A percentile compares a stretch with the other conserved stretches of the same genome.
Evolutionary conservation across 768 basidiomycete genomes (phyloP).

Genomic region (Candolleomyces eurysporus): DNA sequence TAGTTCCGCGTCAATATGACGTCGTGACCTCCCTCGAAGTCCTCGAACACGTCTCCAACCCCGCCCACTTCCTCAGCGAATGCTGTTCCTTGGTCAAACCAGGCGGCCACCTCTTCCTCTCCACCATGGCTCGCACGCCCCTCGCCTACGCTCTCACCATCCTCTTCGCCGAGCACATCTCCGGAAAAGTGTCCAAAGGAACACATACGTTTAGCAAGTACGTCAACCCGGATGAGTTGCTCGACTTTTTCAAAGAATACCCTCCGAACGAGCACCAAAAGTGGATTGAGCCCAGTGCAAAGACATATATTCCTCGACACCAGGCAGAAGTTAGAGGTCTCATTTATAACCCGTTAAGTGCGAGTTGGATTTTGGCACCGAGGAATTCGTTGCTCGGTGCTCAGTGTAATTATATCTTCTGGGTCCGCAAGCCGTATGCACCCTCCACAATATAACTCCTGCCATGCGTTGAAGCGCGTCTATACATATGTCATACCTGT

Average conservation of each 20-base stretch:
- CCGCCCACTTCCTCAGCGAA: constrained; percentile 74
- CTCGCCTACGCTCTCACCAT: constrained; percentile 51
- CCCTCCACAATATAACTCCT: neutral
- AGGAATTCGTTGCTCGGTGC: constrained; percentile 52
- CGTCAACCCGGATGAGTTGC: constrained; percentile 82
- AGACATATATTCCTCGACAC: constrained; percentile 51
- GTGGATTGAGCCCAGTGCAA: constrained; percentile 56
- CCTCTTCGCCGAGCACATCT: constrained; percentile 74
- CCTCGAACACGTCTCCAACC: constrained; percentile 95
- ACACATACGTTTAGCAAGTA: constrained; percentile 94
- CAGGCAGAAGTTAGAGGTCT: constrained; percentile 83
- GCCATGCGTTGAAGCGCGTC: no score
- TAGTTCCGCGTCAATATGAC: constrained; percentile 56
- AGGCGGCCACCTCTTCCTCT: constrained; percentile 92
- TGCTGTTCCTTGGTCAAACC: constrained; percentile 93
- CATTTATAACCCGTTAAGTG: constrained; percentile 69
- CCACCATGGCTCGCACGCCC: constrained; percentile 82
- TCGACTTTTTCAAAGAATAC: constrained; percentile 75
- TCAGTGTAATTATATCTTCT: constrained; percentile 80
- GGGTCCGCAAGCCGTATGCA: constrained; percentile 67
- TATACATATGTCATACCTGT: no score
- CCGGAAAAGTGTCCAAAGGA: constrained; percentile 77
- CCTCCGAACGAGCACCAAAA: constrained; percentile 21
- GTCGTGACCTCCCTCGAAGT: constrained; percentile 98
- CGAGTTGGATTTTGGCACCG: constrained; percentile 68